Base-by-base conservation (phyloP, 208 protist genomes). In the Trichomonas tenax region DNA sequence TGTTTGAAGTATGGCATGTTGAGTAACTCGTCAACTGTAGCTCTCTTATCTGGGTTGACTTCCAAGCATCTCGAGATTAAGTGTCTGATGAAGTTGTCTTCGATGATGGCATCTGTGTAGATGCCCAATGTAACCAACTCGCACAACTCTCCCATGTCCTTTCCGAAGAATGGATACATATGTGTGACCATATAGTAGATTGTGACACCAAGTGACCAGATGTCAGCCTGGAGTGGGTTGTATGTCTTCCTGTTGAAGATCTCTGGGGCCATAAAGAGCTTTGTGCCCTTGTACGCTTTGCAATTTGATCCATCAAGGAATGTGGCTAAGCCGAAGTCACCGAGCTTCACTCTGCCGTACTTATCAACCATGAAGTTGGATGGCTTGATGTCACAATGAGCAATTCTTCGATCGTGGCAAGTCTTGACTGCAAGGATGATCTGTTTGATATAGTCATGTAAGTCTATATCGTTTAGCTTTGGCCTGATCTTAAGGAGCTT, bases 351-450 rank as follows among this genome's bases (percentile, higher is more conserved):
- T 26, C 34, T 6, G 31, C 40, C 40, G 41, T 44, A 46, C 41
- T 46, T 31, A n/a, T 44, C 40, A 46, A 89, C 4, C 14, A 89
- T 31, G 36, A 89, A 44, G 23, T 89, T 89, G 0, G 15, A 23
- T 44, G 82, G 82, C 21, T 96, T 95, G 10, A 98, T 31, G 84
- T 98, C 97, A 31, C 97, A 96, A 96, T 98, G 97, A 4, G 98
- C 90, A 82, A 98, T 97, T 36, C 97, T 98, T 0, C 96, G 90
- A 36, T 97, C 97, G 95, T 98, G 97, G 23, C 97, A 86, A 58
- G 98, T 96, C 46, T 98, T 97, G 1, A 98, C 41, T 31, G 97
- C 97, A 17, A 98, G 40, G 36, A 81, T 96, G 6, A 98, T 96
- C 89, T 98, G 15, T 89, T 89, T 45, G 6, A 44, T 46, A 17